Conservation (phyloP, 352 stramenopile species). For the Thalassiosira livingstoniorum region DNA sequence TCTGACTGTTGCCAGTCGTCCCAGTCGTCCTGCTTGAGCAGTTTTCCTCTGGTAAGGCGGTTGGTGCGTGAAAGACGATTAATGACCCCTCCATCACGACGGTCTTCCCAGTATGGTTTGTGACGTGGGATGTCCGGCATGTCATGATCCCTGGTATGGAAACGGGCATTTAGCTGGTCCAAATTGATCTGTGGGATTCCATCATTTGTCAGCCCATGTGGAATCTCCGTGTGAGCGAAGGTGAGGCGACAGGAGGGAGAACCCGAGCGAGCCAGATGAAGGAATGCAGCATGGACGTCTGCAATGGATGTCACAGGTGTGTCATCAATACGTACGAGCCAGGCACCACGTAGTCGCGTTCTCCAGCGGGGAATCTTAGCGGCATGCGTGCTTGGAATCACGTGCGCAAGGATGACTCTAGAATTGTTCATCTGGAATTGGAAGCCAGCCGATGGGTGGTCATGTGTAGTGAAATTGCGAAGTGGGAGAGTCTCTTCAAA, state of each 20-base stretch:
- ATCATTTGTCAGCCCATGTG: slow-evolving; percentile 20
- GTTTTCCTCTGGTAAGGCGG: slow-evolving; percentile 32
- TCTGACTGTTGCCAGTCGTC: slow-evolving; percentile 49
- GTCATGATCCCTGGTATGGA: slow-evolving; percentile 7
- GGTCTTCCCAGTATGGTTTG: too few relatives aligned
- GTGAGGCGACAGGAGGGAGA: background rate
- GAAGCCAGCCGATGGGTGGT: slow-evolving; percentile 15
- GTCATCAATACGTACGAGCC: slow-evolving; percentile 4
- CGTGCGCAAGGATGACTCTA: background rate
- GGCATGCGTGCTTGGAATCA: background rate
- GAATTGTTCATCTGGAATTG: background rate
- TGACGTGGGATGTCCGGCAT: too few relatives aligned
- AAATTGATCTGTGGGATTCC: slow-evolving; percentile 37
- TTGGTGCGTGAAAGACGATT: too few relatives aligned
- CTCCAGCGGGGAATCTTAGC: slow-evolving; percentile 20
- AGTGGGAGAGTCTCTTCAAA: slow-evolving; percentile 16
- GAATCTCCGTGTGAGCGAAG: slow-evolving; percentile 30
- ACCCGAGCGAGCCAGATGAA: too few relatives aligned
- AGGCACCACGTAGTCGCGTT: slow-evolving; percentile 6
- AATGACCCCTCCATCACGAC: too few relatives aligned
- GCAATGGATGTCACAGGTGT: background rate
- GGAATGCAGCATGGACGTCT: background rate
- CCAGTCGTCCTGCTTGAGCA: slow-evolving; percentile 49
- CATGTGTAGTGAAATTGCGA: background rate
- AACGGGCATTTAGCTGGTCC: slow-evolving; percentile 32